Conservation (phyloP, 805 yeast genomes). For the Ogataea nakhonphanomensis region DNA sequence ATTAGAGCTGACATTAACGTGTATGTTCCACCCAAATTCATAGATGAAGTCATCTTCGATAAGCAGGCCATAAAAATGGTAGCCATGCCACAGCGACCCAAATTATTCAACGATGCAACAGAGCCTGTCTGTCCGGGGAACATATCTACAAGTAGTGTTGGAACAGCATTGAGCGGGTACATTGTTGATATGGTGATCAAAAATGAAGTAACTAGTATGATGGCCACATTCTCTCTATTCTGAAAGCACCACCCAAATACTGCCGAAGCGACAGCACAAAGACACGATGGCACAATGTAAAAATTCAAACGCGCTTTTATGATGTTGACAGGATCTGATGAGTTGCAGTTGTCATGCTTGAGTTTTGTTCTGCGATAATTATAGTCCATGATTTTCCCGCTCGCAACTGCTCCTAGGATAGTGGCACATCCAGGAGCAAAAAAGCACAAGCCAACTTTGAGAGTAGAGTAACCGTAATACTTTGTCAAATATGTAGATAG, state of each 20-base stretch:
- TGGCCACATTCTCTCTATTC: conserved; percentile 43
- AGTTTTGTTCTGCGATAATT: conserved; percentile 39
- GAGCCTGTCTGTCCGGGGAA: conserved; percentile 70
- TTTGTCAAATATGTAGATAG: conserved; percentile 51
- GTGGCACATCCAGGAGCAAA: conserved; percentile 73
- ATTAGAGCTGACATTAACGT: conserved; percentile 62
- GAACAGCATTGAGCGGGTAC: conserved; percentile 52
- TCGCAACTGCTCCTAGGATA: conserved; percentile 51
- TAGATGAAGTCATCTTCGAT: conserved; percentile 49
- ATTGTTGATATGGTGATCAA: conserved; percentile 57
- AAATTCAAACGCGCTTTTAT: conserved; percentile 53
- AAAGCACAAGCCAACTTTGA: conserved; percentile 66
- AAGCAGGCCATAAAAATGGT: conserved; percentile 71
- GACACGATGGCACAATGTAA: conserved; percentile 38
- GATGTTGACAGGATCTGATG: conserved; percentile 46
- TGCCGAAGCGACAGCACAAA: conserved; percentile 39
- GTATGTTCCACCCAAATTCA: conserved; percentile 75
- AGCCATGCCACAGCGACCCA: conserved; percentile 67
- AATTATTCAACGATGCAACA: conserved; percentile 68
- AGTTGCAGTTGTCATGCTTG: conserved; percentile 25
- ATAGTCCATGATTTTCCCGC: conserved; percentile 57
- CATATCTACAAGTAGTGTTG: conserved; percentile 73
- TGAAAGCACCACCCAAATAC: conserved; percentile 75
- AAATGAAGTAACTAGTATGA: conserved; percentile 56
- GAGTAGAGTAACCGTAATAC: conserved; percentile 47